These are phyloP conservation scores for Neofusicoccum kwambonambiense DNA, from an alignment of 2,329 filamentous ascomycete species.

Conservation along the genomic window DNA sequence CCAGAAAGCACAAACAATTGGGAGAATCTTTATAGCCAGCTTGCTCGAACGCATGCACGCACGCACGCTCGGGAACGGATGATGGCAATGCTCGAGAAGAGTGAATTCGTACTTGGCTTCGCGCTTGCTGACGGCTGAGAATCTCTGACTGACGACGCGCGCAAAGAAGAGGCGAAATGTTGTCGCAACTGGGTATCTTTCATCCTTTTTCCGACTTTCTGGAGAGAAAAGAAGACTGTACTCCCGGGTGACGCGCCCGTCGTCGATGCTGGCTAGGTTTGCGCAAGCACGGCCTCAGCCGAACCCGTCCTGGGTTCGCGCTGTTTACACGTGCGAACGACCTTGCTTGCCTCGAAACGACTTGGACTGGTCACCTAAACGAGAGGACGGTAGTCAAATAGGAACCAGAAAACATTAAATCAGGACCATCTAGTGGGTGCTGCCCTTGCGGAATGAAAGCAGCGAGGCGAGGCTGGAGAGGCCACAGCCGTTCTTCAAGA, in stretches of 20 bases:
- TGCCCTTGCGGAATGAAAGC: constrained; percentile 77
- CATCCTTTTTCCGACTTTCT: constrained; percentile 13
- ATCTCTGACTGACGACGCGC: neutral
- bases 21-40: neutral
- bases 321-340: neutral
- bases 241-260: neutral
- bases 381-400: constrained; percentile 12
- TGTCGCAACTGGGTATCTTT: constrained; percentile 15
- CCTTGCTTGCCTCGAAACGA: neutral
- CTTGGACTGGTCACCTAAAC: neutral
- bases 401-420: constrained; percentile 12
- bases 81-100: constrained; percentile 3
- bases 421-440: constrained; percentile 42
- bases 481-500: constrained; percentile 87
- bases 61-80: neutral
- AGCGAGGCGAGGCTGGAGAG: constrained; percentile 80
- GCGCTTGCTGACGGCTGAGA: neutral
- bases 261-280: neutral
- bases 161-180: constrained; percentile 4
- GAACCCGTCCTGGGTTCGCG: neutral
- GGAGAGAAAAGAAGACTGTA: neutral
- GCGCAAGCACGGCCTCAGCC: neutral
- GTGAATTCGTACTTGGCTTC: neutral
- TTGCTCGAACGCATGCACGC: constrained; percentile 8
- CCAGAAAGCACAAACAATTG: constrained; percentile 2